phyloP scores from a whole-genome alignment of 192 early-diverging fungal species.

The Tieghemiomyces parasiticus region DNA sequence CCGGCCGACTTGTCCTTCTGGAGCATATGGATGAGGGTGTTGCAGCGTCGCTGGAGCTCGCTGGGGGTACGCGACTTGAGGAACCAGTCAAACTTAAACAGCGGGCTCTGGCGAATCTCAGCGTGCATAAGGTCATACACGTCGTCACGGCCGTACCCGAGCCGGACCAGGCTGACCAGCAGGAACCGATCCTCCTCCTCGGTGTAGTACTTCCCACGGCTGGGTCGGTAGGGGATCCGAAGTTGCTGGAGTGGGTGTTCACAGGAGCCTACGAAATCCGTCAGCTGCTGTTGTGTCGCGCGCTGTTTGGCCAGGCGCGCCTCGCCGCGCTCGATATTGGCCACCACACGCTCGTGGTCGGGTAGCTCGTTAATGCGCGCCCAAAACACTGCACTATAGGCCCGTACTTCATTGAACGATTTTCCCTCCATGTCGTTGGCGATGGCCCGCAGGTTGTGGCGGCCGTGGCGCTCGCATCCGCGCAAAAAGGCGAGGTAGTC shows the following conservation, averaged over 20 bases:
- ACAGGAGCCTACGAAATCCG: constrained; percentile 47
- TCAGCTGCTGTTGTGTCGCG: constrained; percentile 71
- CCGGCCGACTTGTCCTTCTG: constrained; percentile 36
- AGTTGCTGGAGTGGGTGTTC: constrained; percentile 77
- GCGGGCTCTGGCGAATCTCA: constrained; percentile 60
- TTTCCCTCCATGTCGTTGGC: constrained; percentile 87
- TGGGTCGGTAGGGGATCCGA: constrained; percentile 69
- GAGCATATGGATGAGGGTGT: constrained; percentile 57
- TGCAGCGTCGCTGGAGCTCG: constrained; percentile 72
- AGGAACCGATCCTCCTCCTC: constrained; percentile 98
- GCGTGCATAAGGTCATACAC: constrained; percentile 85
- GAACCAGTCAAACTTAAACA: constrained; percentile 98
- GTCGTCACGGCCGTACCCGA: constrained; percentile 81
- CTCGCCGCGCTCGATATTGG: constrained; percentile 84
- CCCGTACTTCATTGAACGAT: constrained; percentile 65
- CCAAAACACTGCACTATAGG: constrained; percentile 83
- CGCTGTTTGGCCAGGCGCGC: constrained; percentile 55
- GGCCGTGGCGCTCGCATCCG: constrained; percentile 74
- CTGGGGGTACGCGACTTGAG: constrained; percentile 83
- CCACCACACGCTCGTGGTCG: constrained; percentile 75
- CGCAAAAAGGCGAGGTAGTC: constrained; percentile 82
- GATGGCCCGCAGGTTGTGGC: constrained; percentile 55
- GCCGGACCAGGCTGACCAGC: constrained; percentile 73
- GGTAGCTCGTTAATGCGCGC: constrained; percentile 71
- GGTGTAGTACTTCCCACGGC: constrained; percentile 74